These are phyloP conservation scores for Priceomyces carsonii DNA, from an alignment of 805 yeast genomes.

Conservation along the genomic window DNA sequence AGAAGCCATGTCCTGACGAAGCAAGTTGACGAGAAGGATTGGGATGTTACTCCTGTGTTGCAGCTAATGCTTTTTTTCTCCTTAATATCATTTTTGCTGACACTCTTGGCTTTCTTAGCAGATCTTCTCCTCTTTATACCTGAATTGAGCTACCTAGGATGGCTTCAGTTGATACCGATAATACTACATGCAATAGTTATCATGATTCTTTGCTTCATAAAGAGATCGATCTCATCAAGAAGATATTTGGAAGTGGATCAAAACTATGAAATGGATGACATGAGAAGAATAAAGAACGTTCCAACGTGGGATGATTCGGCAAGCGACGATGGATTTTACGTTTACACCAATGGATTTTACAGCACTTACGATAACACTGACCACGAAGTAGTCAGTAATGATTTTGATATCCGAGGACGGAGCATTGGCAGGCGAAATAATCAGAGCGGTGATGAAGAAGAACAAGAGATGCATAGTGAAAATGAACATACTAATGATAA, in stretches of 20 bases:
- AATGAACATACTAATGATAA: too few species aligned
- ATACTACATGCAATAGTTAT: conserved; percentile 63
- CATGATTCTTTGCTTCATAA: conserved; percentile 67
- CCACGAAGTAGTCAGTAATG: conserved; percentile 10
- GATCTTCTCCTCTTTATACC: conserved; percentile 81
- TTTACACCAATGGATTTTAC: conserved; percentile 43
- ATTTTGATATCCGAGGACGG: neutral
- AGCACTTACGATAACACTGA: conserved; percentile 22
- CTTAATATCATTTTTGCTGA: conserved; percentile 65
- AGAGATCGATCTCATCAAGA: conserved; percentile 63
- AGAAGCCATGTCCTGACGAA: too few species aligned
- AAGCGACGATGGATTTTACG: conserved; percentile 46
- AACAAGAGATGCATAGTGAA: too few species aligned
- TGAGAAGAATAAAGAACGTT: conserved; percentile 24
- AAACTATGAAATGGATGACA: conserved; percentile 32
- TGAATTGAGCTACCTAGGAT: conserved; percentile 77
- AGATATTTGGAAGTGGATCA: conserved; percentile 35
- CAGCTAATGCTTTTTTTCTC: conserved; percentile 58
- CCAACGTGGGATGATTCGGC: conserved; percentile 25
- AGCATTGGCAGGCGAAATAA: too few species aligned
- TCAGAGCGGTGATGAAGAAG: too few species aligned
- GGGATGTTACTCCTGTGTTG: conserved; percentile 36
- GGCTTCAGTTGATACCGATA: conserved; percentile 76
- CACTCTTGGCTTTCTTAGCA: conserved; percentile 74
- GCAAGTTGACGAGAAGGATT: too few species aligned